phyloP scores from a whole-genome alignment of 306 rosid genomes.

The Trifolium dubium region DNA sequence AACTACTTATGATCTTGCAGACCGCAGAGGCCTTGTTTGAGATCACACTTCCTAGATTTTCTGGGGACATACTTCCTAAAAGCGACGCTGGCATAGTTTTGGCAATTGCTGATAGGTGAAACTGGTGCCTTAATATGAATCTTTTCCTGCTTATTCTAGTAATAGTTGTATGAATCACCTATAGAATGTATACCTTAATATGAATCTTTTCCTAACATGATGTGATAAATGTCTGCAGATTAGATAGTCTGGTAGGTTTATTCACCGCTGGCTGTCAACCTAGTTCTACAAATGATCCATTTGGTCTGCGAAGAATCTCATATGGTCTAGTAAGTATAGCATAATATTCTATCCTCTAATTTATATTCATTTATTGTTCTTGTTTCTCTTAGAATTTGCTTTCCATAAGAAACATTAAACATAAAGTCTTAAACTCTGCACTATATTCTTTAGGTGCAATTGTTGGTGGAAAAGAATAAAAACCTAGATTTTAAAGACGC shows the following conservation, averaged over 20 bases:
- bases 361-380: constrained; percentile 16
- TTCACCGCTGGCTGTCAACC: constrained; percentile 97
- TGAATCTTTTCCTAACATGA: neutral
- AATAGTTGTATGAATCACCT: constrained; percentile 10
- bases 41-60: constrained; percentile 92
- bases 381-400: neutral
- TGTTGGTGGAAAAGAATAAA: constrained; percentile 82
- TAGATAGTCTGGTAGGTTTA: constrained; percentile 93
- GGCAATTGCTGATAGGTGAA: constrained; percentile 88
- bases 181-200: neutral
- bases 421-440: constrained; percentile 36
- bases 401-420: neutral
- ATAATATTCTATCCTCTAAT: constrained; percentile 6
- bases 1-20: constrained; percentile 51
- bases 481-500: constrained; percentile 75
- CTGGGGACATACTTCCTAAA: constrained; percentile 83
- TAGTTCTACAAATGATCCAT: constrained; percentile 85
- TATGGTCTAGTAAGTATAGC: constrained; percentile 84
- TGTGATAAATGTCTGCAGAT: constrained; percentile 62
- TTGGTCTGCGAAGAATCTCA: constrained; percentile 90
- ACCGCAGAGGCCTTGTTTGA: constrained; percentile 85
- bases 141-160: constrained; percentile 29
- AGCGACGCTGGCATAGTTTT: constrained; percentile 82
- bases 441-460: constrained; percentile 71
- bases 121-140: constrained; percentile 31